These are phyloP conservation scores for Trypethelium eluteriae DNA, from an alignment of 495 filamentous ascomycete genomes.

Conservation along the genomic window DNA sequence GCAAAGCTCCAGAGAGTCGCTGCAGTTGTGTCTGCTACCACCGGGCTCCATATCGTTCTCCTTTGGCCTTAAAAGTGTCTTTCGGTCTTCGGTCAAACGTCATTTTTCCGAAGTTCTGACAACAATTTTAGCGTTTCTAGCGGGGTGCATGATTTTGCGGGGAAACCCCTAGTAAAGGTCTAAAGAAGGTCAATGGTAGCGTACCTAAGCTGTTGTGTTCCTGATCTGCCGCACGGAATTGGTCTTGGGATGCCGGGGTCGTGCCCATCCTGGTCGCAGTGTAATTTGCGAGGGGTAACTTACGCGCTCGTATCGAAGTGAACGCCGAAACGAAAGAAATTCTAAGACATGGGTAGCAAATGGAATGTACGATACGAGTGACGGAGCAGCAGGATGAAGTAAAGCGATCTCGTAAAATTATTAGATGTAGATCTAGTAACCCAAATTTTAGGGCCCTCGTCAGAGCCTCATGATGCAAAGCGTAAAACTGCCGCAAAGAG, in stretches of 20 bases:
- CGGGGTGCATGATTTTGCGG: not conserved
- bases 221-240: no score
- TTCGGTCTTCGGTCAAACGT: not conserved
- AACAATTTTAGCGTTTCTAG: not conserved
- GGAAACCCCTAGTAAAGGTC: not conserved
- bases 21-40: not conserved
- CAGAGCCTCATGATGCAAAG: conserved; percentile 5
- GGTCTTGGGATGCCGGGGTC: no score
- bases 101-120: not conserved
- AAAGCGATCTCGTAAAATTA: not conserved
- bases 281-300: not conserved
- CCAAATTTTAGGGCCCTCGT: not conserved
- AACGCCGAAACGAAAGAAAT: not conserved
- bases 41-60: not conserved
- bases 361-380: not conserved
- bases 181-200: not conserved
- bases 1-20: not conserved
- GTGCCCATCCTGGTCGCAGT: not conserved
- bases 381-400: not conserved
- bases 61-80: not conserved
- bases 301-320: not conserved
- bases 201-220: no score
- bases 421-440: not conserved
- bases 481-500: not conserved
- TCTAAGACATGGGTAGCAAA: not conserved